These are phyloP conservation scores for Dipodascopsis tothii DNA, from an alignment of 805 yeast species.

Conservation along the genomic window DNA sequence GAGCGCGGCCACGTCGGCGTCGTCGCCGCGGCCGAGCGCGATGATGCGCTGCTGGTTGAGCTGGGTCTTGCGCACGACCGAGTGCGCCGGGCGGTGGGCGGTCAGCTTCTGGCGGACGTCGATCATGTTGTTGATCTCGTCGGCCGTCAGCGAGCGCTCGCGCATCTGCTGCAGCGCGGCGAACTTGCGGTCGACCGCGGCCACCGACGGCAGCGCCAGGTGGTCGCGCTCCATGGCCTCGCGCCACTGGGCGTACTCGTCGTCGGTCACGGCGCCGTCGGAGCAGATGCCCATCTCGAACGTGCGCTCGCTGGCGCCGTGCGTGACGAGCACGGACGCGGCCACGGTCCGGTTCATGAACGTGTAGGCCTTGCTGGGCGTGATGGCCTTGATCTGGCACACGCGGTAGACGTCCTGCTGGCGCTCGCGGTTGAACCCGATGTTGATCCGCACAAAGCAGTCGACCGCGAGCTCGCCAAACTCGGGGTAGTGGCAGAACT, in stretches of 20 bases:
- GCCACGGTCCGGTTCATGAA: constrained; percentile 47
- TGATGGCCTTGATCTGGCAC: constrained; percentile 60
- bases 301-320: constrained; percentile 65
- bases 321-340: constrained; percentile 64
- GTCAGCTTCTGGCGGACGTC: constrained; percentile 58
- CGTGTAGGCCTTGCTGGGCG: constrained; percentile 39
- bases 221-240: constrained; percentile 53
- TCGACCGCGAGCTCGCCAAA: constrained; percentile 55
- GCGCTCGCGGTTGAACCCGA: constrained; percentile 60
- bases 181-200: constrained; percentile 57
- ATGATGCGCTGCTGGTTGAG: constrained; percentile 67
- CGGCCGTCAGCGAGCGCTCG: constrained; percentile 56
- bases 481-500: constrained; percentile 73
- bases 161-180: constrained; percentile 57
- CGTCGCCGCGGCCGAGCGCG: constrained; percentile 47
- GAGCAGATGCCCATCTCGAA: constrained; percentile 75
- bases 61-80: constrained; percentile 66
- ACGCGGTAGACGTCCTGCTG: constrained; percentile 67
- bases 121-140: constrained; percentile 71
- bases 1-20: constrained; percentile 29
- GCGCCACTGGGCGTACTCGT: constrained; percentile 67
- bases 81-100: constrained; percentile 57
- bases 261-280: constrained; percentile 61
- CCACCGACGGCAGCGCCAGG: constrained; percentile 51
- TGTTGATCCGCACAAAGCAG: constrained; percentile 73